These are phyloP conservation scores for Fraxinus sp. DNA, from an alignment of 305 asterid species.

Conservation along the genomic window DNA sequence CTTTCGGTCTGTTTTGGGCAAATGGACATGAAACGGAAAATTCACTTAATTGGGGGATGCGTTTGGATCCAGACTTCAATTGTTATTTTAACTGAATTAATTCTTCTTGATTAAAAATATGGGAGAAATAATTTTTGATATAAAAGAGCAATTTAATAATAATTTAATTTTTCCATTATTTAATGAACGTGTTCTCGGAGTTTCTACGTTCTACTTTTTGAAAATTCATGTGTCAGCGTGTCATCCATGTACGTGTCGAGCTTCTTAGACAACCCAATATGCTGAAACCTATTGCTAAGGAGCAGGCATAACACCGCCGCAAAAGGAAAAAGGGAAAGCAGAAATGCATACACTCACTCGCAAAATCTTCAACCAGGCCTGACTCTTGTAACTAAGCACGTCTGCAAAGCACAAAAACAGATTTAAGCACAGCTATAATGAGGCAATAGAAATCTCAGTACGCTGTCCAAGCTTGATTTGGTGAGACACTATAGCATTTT, in stretches of 20 bases:
- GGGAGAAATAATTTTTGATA: background rate
- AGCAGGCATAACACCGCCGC: slow-evolving; percentile 25
- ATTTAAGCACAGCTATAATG: slow-evolving; percentile 35
- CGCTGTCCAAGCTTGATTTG: slow-evolving; percentile 44
- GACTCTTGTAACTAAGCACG: slow-evolving; percentile 42
- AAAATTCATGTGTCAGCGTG: background rate
- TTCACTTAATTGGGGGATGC: background rate
- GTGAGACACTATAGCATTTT: slow-evolving; percentile 31
- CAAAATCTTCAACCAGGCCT: slow-evolving; percentile 42
- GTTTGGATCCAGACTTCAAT: background rate
- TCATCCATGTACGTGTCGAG: background rate
- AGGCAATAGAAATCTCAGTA: slow-evolving; percentile 21
- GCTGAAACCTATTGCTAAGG: slow-evolving; percentile 16
- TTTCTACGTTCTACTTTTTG: no score
- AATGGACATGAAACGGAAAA: background rate
- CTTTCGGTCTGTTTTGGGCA: no score
- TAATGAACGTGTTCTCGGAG: no score
- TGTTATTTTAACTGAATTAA: background rate
- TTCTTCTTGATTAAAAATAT: background rate
- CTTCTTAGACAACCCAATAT: background rate
- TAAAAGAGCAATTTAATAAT: background rate
- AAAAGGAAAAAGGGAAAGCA: slow-evolving; percentile 29
- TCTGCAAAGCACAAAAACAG: slow-evolving; percentile 59
- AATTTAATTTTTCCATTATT: background rate
- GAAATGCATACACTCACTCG: slow-evolving; percentile 32